Base-by-base conservation (phyloP, 768 basidiomycete genomes). In the Kwoniella sp. region DNA sequence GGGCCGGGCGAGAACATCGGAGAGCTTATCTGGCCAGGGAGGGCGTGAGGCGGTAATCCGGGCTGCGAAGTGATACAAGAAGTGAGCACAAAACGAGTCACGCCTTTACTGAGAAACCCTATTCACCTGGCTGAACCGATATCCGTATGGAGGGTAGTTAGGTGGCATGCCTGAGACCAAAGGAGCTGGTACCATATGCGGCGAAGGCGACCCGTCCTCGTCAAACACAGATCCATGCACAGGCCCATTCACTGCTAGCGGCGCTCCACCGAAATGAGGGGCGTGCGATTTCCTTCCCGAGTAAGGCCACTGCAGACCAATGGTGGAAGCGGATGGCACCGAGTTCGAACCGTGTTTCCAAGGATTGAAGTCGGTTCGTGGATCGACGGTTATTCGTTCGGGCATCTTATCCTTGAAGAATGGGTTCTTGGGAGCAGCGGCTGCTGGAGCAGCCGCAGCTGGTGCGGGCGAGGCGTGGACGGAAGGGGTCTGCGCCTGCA, bases 351-450 rank as follows among this genome's bases (percentile, higher is more conserved):
- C 86, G 73, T 89, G 87, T 82, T 91, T 92, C 86, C 95, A 96
- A 17, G 95, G 93, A 79, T 94, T 96, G 79, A 99, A 99, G 77
- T 97, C 95, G 72, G 96, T 92, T 82, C 95, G 92, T 81, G 95
- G 86, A 77, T 92, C 89, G 37, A 94, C 89, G 2, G 85, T 75
- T 59, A 84, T 85, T 82, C 90, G 91, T 85, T 92, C 86, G 25
- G 80, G 74, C 22, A 83, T 79, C 37, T 89, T 88, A 30, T 86
- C 84, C 30, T 93, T 91, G 75, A 96, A 98, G 88, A 97, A 98
- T 20, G 92, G 89, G 76, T 96, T 73, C 45, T 71, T 68, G 15
- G 67, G 62, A 11, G 58, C 30, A 84, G 83, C n/a, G 12, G 70
- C 53, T 0, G 66, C 68, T 7, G 67, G 58, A 13, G 61, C 26